phyloP scores from a whole-genome alignment of 345 rosid species.

The Hibiscus trionum region DNA sequence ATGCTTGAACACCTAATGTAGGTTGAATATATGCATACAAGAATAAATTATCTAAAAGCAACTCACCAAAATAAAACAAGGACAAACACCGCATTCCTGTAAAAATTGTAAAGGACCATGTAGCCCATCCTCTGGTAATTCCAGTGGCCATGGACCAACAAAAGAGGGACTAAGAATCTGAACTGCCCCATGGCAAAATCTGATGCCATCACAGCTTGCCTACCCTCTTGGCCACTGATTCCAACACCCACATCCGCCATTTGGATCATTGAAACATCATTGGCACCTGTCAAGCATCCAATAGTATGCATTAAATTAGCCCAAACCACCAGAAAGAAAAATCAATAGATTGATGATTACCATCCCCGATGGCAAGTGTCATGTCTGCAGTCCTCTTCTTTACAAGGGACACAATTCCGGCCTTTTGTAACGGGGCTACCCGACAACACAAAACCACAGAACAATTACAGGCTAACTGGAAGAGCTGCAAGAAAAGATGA shows the following conservation, averaged over 20 bases:
- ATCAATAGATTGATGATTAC: slow-evolving; percentile 32
- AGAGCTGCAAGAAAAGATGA: slow-evolving; percentile 54
- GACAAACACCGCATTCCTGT: slow-evolving; percentile 96
- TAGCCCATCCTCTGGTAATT: slow-evolving; percentile 98
- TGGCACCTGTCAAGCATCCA: slow-evolving; percentile 60
- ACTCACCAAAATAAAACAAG: slow-evolving; percentile 35
- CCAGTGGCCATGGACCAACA: slow-evolving; percentile 98
- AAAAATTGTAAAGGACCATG: slow-evolving; percentile 95
- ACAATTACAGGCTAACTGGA: slow-evolving; percentile 64
- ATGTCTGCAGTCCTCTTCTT: slow-evolving; percentile 78
- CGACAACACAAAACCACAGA: slow-evolving; percentile 94
- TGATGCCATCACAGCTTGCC: slow-evolving; percentile 99
- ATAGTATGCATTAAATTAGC: neutral
- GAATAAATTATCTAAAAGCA: neutral
- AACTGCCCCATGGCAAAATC: slow-evolving; percentile 99
- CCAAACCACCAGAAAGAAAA: neutral
- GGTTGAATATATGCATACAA: neutral
- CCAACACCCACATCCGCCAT: slow-evolving; percentile 99
- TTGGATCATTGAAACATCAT: slow-evolving; percentile 99
- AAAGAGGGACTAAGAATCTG: slow-evolving; percentile 82
- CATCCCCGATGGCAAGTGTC: slow-evolving; percentile 30
- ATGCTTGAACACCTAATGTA: neutral
- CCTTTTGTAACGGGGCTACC: slow-evolving; percentile 98
- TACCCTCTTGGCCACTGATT: slow-evolving; percentile 95
- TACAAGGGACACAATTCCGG: slow-evolving; percentile 92